A percentile compares a stretch with the other conserved stretches of the same genome.
These are phyloP conservation scores for Eucalyptus paniculata DNA, from an alignment of 345 rosid species.

Conservation along the genomic window DNA sequence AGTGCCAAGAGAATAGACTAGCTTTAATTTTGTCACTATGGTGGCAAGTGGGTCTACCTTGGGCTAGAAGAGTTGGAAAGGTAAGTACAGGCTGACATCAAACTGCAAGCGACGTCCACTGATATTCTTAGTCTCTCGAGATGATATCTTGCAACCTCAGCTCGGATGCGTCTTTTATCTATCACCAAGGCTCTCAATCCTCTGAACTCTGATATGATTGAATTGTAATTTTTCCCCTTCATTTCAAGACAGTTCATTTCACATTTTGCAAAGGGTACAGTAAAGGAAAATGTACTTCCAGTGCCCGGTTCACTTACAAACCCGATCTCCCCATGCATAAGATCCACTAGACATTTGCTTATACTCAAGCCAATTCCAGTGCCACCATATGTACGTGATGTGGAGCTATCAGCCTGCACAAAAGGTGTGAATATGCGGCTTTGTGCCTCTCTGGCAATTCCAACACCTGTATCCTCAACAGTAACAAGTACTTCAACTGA, in stretches of 20 bases:
- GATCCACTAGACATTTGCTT: constrained; percentile 79
- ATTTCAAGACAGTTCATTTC: constrained; percentile 23
- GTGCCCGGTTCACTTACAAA: constrained; percentile 63
- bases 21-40: not conserved
- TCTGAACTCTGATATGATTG: constrained; percentile 32
- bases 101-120: constrained; percentile 23
- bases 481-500: constrained; percentile 55
- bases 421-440: constrained; percentile 82
- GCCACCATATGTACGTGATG: constrained; percentile 92
- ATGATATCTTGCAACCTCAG: constrained; percentile 74
- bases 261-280: constrained; percentile 50
- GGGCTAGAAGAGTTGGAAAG: constrained; percentile 11
- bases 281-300: constrained; percentile 88
- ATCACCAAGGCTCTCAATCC: constrained; percentile 64
- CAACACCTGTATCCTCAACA: constrained; percentile 93
- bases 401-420: constrained; percentile 97
- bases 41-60: constrained; percentile 18
- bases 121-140: constrained; percentile 60
- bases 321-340: constrained; percentile 90
- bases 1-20: not conserved
- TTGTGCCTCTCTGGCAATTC: constrained; percentile 76
- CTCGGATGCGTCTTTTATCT: constrained; percentile 61
- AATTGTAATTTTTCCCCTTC: constrained; percentile 29
- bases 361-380: constrained; percentile 96
- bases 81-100: constrained; percentile 25